Percentiles rank a stretch among this genome's conserved stretches.
These are phyloP conservation scores for Crotalaria pallida DNA, from an alignment of 306 rosid species.

Conservation along the genomic window DNA sequence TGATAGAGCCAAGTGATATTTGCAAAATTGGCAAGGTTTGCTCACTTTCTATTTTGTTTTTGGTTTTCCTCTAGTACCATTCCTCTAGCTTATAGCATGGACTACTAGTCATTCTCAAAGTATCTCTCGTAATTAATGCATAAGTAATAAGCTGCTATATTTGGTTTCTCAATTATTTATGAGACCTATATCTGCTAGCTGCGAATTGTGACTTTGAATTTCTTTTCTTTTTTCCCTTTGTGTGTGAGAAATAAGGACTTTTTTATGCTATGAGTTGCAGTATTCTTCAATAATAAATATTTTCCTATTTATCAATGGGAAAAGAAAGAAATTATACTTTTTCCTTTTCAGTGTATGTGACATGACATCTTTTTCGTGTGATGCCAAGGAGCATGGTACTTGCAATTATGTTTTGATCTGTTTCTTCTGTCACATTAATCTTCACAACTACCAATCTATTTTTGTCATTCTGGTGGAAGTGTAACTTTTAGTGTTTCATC, in stretches of 20 bases:
- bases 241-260: neutral
- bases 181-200: neutral
- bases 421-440: neutral
- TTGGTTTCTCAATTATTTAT: neutral
- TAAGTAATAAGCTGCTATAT: neutral
- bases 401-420: neutral
- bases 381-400: neutral
- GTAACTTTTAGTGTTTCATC: constrained; percentile 25
- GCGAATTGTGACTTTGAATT: neutral
- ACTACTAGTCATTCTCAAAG: neutral
- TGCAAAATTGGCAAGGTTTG: neutral
- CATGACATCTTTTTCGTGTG: neutral
- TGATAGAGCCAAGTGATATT: neutral
- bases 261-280: neutral
- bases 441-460: neutral
- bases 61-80: neutral
- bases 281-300: neutral
- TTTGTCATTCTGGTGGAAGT: constrained; percentile 2
- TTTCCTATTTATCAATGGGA: neutral
- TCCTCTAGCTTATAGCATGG: neutral
- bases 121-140: neutral
- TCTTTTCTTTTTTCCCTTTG: too few relatives aligned
- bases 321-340: neutral
- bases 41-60: neutral
- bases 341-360: neutral